Conservation (phyloP, 768 basidiomycete species). For the Auricularia sp. region DNA sequence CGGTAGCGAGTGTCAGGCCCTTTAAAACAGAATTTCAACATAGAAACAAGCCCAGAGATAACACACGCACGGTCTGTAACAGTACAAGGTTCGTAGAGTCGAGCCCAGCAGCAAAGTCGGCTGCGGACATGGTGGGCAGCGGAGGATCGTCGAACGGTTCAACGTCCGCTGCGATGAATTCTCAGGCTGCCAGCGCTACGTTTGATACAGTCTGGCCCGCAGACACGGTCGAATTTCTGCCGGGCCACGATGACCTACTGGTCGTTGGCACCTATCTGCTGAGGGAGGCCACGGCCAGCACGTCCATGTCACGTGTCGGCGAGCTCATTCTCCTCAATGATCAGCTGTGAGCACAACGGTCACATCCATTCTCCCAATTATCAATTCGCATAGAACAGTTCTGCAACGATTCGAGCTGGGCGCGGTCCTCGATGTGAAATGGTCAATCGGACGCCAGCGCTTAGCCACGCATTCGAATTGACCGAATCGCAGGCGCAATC, state of each 20-base stretch:
- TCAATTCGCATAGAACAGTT: slow-evolving; percentile 25
- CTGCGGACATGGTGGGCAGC: slow-evolving; percentile 7
- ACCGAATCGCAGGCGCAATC: background rate
- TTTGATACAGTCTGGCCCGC: slow-evolving; percentile 75
- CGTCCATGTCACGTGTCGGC: background rate
- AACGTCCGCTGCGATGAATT: background rate
- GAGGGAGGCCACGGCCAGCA: slow-evolving; percentile 27
- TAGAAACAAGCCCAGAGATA: background rate
- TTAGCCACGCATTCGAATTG: background rate
- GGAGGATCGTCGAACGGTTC: no score
- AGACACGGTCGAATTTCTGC: slow-evolving; percentile 82
- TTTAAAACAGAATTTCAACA: slow-evolving; percentile 17
- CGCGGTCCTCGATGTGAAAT: slow-evolving; percentile 91
- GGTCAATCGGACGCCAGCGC: slow-evolving; percentile 28
- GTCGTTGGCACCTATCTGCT: slow-evolving; percentile 91
- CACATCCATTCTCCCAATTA: slow-evolving; percentile 5
- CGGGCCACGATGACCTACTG: slow-evolving; percentile 48
- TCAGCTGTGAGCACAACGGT: slow-evolving; percentile 23
- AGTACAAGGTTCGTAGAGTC: slow-evolving; percentile 64
- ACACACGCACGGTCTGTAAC: slow-evolving; percentile 43
- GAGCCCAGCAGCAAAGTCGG: slow-evolving; percentile 59
- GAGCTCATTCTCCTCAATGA: slow-evolving; percentile 10
- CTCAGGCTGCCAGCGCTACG: background rate
- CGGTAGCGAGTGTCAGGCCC: slow-evolving; percentile 50
- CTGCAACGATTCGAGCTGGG: slow-evolving; percentile 62